phyloP scores from a whole-genome alignment of 1,284 basidiomycete genomes.

The Earliella scabrosa region DNA sequence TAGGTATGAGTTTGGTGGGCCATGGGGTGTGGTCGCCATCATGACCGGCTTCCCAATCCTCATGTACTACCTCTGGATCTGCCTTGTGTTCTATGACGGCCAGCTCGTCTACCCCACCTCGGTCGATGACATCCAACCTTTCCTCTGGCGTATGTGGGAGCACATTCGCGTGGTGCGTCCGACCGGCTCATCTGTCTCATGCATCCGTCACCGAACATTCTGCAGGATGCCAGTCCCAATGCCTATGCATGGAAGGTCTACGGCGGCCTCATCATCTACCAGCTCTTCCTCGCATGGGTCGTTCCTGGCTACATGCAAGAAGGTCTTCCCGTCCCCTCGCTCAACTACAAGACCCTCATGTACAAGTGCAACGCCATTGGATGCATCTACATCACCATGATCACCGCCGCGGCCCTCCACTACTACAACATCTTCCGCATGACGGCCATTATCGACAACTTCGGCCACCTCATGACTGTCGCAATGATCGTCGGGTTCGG shows the following conservation, averaged over 20 bases:
- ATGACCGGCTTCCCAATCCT: slow-evolving; percentile 93
- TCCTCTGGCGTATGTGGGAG: slow-evolving; percentile 82
- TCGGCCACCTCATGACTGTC: slow-evolving; percentile 95
- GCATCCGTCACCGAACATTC: neutral
- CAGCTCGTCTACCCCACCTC: slow-evolving; percentile 79
- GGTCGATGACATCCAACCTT: slow-evolving; percentile 77
- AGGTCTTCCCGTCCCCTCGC: slow-evolving; percentile 91
- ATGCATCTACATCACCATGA: slow-evolving; percentile 87
- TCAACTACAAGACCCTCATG: slow-evolving; percentile 89
- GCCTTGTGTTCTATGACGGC: slow-evolving; percentile 96
- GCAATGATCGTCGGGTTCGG: slow-evolving; percentile 91
- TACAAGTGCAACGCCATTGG: slow-evolving; percentile 97
- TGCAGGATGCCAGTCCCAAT: slow-evolving; percentile 90
- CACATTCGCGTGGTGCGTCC: slow-evolving; percentile 79
- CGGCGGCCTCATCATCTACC: slow-evolving; percentile 86
- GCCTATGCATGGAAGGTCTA: slow-evolving; percentile 89
- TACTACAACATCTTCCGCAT: slow-evolving; percentile 86
- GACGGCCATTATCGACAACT: slow-evolving; percentile 96
- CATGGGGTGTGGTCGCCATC: slow-evolving; percentile 89
- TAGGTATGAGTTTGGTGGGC: slow-evolving; percentile 98
- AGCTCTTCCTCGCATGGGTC: slow-evolving; percentile 89
- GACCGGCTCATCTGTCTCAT: neutral
- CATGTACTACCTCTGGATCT: slow-evolving; percentile 99
- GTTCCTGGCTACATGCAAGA: slow-evolving; percentile 95
- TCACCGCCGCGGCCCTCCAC: slow-evolving; percentile 81